Evolutionary conservation across 1,284 basidiomycete genomes (phyloP).

Genomic region (Ustanciosporium gigantosporum): DNA sequence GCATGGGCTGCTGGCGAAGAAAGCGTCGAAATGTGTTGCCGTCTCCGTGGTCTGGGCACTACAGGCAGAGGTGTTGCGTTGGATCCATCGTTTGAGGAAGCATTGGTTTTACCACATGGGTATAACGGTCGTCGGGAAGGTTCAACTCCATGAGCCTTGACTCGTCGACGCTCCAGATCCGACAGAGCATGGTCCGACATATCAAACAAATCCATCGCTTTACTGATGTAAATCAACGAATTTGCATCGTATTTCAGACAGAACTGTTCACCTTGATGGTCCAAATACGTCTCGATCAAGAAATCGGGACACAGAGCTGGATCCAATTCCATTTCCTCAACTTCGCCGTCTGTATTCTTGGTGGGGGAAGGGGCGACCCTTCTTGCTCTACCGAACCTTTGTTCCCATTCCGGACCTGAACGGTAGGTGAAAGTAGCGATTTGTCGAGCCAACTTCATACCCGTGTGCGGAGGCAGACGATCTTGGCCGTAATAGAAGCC

Average conservation of each 20-base stretch:
- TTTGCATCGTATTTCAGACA: constrained; percentile 99
- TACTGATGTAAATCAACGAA: constrained; percentile 90
- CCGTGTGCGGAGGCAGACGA: constrained; percentile 87
- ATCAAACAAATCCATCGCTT: constrained; percentile 99
- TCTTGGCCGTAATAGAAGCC: constrained; percentile 87
- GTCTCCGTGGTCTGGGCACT: constrained; percentile 15
- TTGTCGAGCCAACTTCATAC: constrained; percentile 98
- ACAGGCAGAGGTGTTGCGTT: constrained; percentile 11
- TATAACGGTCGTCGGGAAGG: no score
- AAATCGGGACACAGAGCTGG: constrained; percentile 88
- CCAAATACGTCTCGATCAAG: constrained; percentile 96
- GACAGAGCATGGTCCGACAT: constrained; percentile 80
- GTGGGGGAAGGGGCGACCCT: constrained; percentile 50
- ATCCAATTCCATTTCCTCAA: constrained; percentile 31
- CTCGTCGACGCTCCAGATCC: constrained; percentile 65
- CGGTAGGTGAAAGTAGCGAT: constrained; percentile 99
- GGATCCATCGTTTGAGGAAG: constrained; percentile 11
- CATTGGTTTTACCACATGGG: constrained; percentile 6
- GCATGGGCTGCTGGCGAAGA: constrained; percentile 65
- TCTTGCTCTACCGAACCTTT: constrained; percentile 84
- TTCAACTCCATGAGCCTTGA: constrained; percentile 42
- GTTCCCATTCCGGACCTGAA: constrained; percentile 98
- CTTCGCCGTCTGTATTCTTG: neutral
- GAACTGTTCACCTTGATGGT: constrained; percentile 84
- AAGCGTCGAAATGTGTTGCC: constrained; percentile 67